Base-by-base conservation (phyloP, 345 rosid genomes). In the Citrus trifoliata region DNA sequence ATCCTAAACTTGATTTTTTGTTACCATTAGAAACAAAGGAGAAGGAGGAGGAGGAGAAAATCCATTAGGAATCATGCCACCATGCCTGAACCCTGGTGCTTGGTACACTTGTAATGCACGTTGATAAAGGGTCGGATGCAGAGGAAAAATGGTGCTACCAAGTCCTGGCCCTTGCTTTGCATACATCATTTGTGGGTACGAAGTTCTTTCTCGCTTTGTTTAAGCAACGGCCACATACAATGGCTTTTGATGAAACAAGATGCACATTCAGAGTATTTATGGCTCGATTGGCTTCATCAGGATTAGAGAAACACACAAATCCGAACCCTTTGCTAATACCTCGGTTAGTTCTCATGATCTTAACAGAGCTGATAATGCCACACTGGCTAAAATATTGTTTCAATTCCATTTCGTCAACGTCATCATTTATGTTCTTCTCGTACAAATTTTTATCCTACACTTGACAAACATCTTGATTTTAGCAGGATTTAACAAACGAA, bases 151-250 rank as follows among this genome's bases (percentile, higher is more conserved):
- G 33, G 70, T 4, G 38, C 33, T 32, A 32, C 0, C 5, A 32
- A 4, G 33, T 32, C 33, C 33, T 32, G 35, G 35, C 35, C 35
- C 35, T 32, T 32, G 35, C 35, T 48, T 13, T 33, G 55, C 58
- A 8, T 46, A 12, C 0, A 22, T 4, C n/a, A 35, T 24, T 16
- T 18, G 70, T 21, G 61, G 40, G 21, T 28, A 18, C 7, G 7
- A 19, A 0, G 3, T 33, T 22, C 89, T 82, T 10, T 87, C 86
- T 32, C 79, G 84, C 76, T 82, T 87, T 21, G 76, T 80, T 68
- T 87, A 82, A 21, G 89, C 87, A n/a, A 80, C 66, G 18, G 86
- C 84, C 30, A 82, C 85, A 40, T 82, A 84, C 6, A 87, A 68
- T 35, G 86, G 89, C 76, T 87, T 87, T 25, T 80, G 46, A 27